Evolutionary conservation across 192 early-diverging fungal species (phyloP), one percentile per base, ranked within the genome.

Genomic region (Backusella luteola): DNA sequence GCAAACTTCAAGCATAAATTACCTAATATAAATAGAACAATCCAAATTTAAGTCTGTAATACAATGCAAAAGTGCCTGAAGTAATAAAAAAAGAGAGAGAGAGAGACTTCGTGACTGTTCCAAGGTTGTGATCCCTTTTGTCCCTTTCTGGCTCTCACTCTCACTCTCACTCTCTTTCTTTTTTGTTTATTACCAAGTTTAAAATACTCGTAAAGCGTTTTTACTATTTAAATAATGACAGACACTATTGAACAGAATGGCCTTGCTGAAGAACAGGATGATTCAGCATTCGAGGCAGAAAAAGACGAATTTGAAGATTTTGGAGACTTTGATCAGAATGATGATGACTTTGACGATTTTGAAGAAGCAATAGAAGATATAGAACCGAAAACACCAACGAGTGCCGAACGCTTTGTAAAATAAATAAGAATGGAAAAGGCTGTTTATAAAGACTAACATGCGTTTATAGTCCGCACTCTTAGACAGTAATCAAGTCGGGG

Each of bases 301-400:
- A 69, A 69, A 11, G 68, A 69, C 19, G 68, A 39, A 11, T 69
- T 69, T 36, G 35, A 69, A 26, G 68, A 69, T 1, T 69, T 69
- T 69, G 68, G 67, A 35, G 34, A 68, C 34, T 68, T 68, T 36
- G 67, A 68, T 68, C 29, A 68, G 34, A 35, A 36, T 49, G 74
- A 69, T 23, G 75, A 77, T 14, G 78, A 80, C 41, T 83, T 83
- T 77, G 82, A 73, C 14, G 76, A 77, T 4, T 80, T 84, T 73
- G 76, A 68, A 41, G 75, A 83, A 34, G 29, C 4, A 7, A 5
- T 49, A 15, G 19, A 52, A 77, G 21, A 70, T 42, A 38, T 11
- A 26, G 66, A 36, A 39, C 67, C 32, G 36, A 73, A 44, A 29
- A 39, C 41, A 67, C 56, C 53, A 23, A 77, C 69, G 5, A 73